Conservation (phyloP, 2,329 filamentous ascomycete genomes). For the Trichoderma polysporum region DNA sequence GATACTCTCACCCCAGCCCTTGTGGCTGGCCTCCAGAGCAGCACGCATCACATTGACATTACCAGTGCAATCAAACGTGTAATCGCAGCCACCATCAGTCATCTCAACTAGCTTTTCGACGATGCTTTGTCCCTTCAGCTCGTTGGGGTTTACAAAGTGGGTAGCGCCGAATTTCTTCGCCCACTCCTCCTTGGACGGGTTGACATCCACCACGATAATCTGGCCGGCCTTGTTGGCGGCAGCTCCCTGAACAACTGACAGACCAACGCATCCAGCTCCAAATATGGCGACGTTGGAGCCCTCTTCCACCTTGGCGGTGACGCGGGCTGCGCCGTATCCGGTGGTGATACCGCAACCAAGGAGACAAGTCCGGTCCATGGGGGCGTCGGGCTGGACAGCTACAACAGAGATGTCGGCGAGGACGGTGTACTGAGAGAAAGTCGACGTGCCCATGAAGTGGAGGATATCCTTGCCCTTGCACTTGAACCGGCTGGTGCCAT, state of each 20-base stretch:
- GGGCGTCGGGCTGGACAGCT: constrained; percentile 82
- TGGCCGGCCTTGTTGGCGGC: constrained; percentile 77
- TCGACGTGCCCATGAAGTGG: constrained; percentile 99
- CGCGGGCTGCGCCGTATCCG: constrained; percentile 91
- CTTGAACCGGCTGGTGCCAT: constrained; percentile 91
- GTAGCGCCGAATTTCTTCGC: constrained; percentile 92
- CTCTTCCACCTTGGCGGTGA: constrained; percentile 89
- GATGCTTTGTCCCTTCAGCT: constrained; percentile 75
- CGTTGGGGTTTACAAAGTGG: constrained; percentile 90
- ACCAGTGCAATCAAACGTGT: constrained; percentile 98
- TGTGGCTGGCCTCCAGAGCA: constrained; percentile 96
- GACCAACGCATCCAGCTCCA: constrained; percentile 91
- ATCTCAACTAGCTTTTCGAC: constrained; percentile 94
- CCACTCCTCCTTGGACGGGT: constrained; percentile 90
- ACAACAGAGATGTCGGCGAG: constrained; percentile 98
- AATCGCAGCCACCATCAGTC: constrained; percentile 97
- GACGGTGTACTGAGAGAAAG: constrained; percentile 98
- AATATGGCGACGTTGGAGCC: constrained; percentile 90
- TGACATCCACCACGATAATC: constrained; percentile 75
- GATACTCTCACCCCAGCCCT: constrained; percentile 98
- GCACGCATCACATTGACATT: constrained; percentile 95
- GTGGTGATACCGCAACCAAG: constrained; percentile 98
- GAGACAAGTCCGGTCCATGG: constrained; percentile 94
- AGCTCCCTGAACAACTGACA: constrained; percentile 92
- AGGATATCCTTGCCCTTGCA: constrained; percentile 93